phyloP scores from a whole-genome alignment of 2,329 filamentous ascomycete species.

The Colletotrichum sp. region DNA sequence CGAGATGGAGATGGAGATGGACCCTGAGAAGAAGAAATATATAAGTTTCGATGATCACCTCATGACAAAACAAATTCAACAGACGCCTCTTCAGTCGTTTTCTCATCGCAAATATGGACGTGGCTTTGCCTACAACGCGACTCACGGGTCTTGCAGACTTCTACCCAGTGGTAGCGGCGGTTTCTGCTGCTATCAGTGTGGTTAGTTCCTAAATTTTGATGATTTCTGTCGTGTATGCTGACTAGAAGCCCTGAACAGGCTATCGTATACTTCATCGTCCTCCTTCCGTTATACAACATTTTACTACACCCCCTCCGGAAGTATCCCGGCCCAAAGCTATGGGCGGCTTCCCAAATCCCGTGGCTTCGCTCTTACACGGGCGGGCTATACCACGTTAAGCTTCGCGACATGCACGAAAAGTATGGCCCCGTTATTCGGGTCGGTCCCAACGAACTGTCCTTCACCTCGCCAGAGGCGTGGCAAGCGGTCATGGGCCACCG shows the following conservation, averaged over 20 bases:
- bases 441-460: constrained; percentile 51
- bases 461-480: constrained; percentile 37
- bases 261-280: neutral
- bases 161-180: neutral
- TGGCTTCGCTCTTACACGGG: neutral
- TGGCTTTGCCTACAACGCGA: neutral
- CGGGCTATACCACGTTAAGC: constrained; percentile 20
- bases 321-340: constrained; percentile 32
- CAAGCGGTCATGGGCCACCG: constrained; percentile 43
- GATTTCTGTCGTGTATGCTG: neutral
- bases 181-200: neutral
- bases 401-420: constrained; percentile 37
- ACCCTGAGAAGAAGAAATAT: neutral
- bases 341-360: neutral
- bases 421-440: constrained; percentile 52
- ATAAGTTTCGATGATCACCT: neutral
- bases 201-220: neutral
- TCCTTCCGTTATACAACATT: constrained; percentile 26
- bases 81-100: neutral
- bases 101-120: neutral
- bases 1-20: neutral
- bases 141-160: neutral
- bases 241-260: neutral
- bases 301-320: constrained; percentile 31
- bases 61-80: neutral